A percentile compares a stretch with the other conserved stretches of the same genome.
phyloP scores from a whole-genome alignment of 2,329 filamentous ascomycete species.

The Colletotrichum sansevieriae region DNA sequence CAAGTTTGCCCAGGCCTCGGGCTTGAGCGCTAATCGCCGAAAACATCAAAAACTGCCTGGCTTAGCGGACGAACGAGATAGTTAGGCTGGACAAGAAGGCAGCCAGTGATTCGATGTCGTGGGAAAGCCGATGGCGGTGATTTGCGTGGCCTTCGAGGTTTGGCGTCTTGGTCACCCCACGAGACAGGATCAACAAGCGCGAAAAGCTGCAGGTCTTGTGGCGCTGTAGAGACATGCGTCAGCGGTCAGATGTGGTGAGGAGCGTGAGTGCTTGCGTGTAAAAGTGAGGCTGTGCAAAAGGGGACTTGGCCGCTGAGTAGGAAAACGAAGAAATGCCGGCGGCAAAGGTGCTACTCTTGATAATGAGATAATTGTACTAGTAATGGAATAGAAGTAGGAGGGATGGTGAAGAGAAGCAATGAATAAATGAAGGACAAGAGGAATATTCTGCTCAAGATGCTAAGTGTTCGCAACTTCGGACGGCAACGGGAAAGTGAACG shows the following conservation, averaged over 20 bases:
- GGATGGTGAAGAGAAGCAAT: too few relatives aligned
- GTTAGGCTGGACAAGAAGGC: conserved; percentile 2
- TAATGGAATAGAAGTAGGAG: too few relatives aligned
- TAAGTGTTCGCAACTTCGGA: background rate
- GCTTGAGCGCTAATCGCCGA: background rate
- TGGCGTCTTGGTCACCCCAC: conserved; percentile 24
- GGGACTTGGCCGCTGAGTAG: conserved; percentile 19
- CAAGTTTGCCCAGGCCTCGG: background rate
- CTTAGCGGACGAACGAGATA: conserved; percentile 8
- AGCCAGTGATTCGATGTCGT: conserved; percentile 8
- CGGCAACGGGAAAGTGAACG: background rate
- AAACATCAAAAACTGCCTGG: background rate
- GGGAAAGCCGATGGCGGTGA: conserved; percentile 16
- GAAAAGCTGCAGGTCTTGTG: conserved; percentile 25
- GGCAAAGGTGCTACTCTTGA: background rate
- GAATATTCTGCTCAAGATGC: too few relatives aligned
- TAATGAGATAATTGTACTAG: background rate
- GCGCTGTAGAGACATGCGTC: conserved; percentile 26
- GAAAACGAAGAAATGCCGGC: background rate
- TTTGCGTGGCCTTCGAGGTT: conserved; percentile 28
- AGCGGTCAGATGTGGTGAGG: conserved; percentile 17
- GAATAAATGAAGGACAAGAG: too few relatives aligned
- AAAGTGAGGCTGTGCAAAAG: conserved; percentile 40
- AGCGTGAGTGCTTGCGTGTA: conserved; percentile 41
- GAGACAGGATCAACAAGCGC: conserved; percentile 5